These are phyloP conservation scores for Crithidia bombi DNA, from an alignment of 208 protist species.

Conservation along the genomic window DNA sequence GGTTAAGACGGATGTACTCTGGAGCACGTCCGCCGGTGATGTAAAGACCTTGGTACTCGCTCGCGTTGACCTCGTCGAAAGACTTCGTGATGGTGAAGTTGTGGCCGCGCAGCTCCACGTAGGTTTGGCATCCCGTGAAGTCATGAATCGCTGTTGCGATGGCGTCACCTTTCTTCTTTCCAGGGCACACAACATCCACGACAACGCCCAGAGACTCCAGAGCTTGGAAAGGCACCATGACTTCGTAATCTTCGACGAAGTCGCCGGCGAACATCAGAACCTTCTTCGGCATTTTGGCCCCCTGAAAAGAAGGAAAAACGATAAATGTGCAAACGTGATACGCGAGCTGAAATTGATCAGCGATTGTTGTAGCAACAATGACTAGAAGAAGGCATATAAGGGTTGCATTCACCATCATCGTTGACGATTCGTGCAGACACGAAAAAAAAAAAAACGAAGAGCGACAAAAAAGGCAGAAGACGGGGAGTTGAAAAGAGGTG, in stretches of 20 bases:
- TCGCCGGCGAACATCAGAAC: conserved; percentile 47
- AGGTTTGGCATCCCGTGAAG: conserved; percentile 44
- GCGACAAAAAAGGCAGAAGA: neutral
- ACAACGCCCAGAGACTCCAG: conserved; percentile 33
- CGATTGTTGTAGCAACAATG: no score
- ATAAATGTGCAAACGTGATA: no score
- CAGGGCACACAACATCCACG: conserved; percentile 42
- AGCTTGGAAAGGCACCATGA: conserved; percentile 47
- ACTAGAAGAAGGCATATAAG: no score
- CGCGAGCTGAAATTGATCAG: no score
- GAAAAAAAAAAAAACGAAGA: conserved; percentile 1
- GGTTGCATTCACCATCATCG: no score
- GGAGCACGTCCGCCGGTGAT: conserved; percentile 39
- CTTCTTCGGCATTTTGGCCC: conserved; percentile 38
- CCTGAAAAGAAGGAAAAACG: neutral
- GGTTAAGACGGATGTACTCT: conserved; percentile 42
- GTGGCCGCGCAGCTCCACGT: conserved; percentile 43
- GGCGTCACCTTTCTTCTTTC: conserved; percentile 30
- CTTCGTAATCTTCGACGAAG: conserved; percentile 50
- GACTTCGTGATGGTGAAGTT: conserved; percentile 44
- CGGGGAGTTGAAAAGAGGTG: no score
- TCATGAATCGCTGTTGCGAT: conserved; percentile 40
- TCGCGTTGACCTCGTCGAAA: conserved; percentile 37
- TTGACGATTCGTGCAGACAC: no score
- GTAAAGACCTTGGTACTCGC: conserved; percentile 41